These are phyloP conservation scores for Kodamaea arcana DNA, from an alignment of 1,139 yeast species.

Conservation along the genomic window DNA sequence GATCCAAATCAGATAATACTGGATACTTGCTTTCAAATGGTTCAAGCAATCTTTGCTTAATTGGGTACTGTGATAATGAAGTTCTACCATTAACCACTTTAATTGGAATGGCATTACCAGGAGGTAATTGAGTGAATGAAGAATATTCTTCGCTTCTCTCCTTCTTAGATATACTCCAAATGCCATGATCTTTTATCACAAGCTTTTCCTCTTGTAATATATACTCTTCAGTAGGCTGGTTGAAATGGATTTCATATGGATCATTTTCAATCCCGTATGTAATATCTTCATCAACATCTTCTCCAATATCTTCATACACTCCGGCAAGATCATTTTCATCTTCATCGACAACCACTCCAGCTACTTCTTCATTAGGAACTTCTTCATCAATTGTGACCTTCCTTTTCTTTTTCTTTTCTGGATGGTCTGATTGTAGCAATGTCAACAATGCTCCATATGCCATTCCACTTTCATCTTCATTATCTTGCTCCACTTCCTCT, in stretches of 20 bases:
- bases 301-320: constrained; percentile 20
- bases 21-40: constrained; percentile 20
- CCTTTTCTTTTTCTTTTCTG: constrained; percentile 19
- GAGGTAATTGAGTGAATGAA: constrained; percentile 27
- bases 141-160: constrained; percentile 19
- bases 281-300: constrained; percentile 24
- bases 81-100: constrained; percentile 3
- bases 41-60: constrained; percentile 31
- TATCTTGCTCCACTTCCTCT: constrained; percentile 12
- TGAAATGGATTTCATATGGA: constrained; percentile 78
- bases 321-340: constrained; percentile 36
- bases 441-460: constrained; percentile 79
- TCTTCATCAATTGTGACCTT: constrained; percentile 14
- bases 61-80: constrained; percentile 9
- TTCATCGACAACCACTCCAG: constrained; percentile 15
- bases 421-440: constrained; percentile 54
- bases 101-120: constrained; percentile 18
- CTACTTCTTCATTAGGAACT: constrained; percentile 34
- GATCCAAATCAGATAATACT: constrained; percentile 20
- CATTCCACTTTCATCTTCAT: constrained; percentile 29
- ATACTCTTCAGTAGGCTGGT: constrained; percentile 42
- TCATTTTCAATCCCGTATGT: constrained; percentile 30
- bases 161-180: constrained; percentile 23
- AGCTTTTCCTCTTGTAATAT: constrained; percentile 31
- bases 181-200: constrained; percentile 15